These are phyloP conservation scores for Antitrichia curtipendula DNA, from an alignment of 225 moss, liverwort and hornwort genomes.

Conservation along the genomic window DNA sequence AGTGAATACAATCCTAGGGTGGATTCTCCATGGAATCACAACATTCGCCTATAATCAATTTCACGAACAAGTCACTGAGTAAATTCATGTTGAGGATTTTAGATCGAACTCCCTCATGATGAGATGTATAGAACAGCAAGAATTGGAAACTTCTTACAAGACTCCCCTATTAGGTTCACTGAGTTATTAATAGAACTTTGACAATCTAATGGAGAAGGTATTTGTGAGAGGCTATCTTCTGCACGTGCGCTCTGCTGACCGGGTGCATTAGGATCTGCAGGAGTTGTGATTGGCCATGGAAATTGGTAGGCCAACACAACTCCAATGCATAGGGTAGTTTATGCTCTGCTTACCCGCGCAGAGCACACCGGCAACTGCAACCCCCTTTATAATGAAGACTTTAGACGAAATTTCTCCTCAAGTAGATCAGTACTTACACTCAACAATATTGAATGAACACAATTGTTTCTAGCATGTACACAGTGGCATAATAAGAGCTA, in stretches of 20 bases:
- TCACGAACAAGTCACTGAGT: not conserved
- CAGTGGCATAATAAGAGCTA: not conserved
- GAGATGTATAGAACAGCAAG: not conserved
- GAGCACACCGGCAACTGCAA: not conserved
- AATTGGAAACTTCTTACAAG: not conserved
- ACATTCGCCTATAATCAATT: not conserved
- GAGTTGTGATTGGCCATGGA: not conserved
- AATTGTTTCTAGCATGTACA: not conserved
- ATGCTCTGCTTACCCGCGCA: not conserved
- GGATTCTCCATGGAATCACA: not conserved
- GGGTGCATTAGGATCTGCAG: not conserved
- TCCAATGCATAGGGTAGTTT: not conserved
- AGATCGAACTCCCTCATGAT: not conserved
- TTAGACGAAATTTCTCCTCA: not conserved
- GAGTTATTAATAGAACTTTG: not conserved
- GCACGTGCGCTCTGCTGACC: not conserved
- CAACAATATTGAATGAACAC: not conserved
- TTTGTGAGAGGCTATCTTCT: not conserved
- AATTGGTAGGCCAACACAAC: not conserved
- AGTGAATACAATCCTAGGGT: not conserved
- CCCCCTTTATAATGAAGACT: not conserved
- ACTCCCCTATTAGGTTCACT: not conserved
- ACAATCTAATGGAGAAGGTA: not conserved
- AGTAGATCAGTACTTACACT: not conserved
- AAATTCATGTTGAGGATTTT: not conserved